A percentile compares a stretch with the other conserved stretches of the same genome.
These are phyloP conservation scores for Claviceps africana DNA, from an alignment of 2,329 filamentous ascomycete genomes.

Conservation along the genomic window DNA sequence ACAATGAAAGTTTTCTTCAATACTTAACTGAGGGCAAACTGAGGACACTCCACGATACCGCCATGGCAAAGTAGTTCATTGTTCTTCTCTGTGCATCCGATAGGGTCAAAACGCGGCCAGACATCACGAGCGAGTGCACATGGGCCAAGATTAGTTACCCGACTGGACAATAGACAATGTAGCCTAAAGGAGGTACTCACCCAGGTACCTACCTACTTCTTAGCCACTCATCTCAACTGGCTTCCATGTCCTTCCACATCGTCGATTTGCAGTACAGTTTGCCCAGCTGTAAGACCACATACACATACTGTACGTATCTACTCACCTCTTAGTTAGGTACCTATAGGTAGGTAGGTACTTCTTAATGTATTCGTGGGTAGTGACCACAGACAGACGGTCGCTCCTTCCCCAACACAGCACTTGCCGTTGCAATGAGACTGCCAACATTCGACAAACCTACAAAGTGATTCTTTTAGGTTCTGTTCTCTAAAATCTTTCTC, in stretches of 20 bases:
- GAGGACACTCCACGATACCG: neutral
- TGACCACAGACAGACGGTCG: neutral
- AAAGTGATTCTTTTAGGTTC: neutral
- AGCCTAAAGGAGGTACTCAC: no score
- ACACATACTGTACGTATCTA: no score
- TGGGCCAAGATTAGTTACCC: no score
- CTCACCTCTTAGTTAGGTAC: no score
- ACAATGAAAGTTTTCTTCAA: neutral
- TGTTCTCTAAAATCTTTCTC: neutral
- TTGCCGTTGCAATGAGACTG: neutral
- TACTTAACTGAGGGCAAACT: neutral
- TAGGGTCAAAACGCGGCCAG: neutral
- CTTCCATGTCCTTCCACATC: neutral
- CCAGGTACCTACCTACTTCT: no score
- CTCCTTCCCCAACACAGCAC: neutral
- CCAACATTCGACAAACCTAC: neutral
- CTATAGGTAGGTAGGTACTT: no score
- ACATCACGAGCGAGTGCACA: neutral
- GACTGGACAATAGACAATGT: neutral
- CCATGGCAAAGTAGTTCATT: no score
- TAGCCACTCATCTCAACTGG: neutral
- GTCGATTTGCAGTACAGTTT: neutral
- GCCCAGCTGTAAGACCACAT: neutral
- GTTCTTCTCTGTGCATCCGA: neutral
- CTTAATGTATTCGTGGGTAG: no score